Conservation (phyloP, 352 stramenopile species). For the Globisporangium middletonii region DNA sequence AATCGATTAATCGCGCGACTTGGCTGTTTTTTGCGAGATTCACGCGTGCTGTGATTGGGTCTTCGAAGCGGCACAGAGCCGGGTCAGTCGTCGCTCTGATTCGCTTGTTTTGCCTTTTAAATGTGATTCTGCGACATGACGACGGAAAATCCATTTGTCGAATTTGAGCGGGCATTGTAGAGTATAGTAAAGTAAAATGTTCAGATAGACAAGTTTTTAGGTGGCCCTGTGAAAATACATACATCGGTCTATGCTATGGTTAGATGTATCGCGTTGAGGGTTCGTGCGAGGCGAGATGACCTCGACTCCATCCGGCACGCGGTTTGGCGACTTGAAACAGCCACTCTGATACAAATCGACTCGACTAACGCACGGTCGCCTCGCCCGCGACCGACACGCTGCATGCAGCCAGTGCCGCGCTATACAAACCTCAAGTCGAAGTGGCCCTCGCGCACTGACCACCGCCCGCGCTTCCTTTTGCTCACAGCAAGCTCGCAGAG, state of each 20-base stretch:
- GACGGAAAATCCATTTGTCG: neutral
- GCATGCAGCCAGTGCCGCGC: neutral
- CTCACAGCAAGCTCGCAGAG: neutral
- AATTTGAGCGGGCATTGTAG: too few relatives aligned
- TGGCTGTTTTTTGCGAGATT: neutral
- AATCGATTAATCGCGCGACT: neutral
- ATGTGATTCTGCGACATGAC: neutral
- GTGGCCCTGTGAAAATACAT: neutral
- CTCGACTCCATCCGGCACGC: neutral
- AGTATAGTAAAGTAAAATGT: neutral
- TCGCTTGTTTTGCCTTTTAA: neutral
- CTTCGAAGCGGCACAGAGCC: neutral
- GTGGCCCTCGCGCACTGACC: neutral
- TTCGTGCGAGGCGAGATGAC: neutral
- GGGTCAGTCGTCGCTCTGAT: neutral
- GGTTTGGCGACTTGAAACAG: neutral
- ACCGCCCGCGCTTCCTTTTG: neutral
- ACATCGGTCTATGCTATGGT: too few relatives aligned
- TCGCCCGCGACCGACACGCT: neutral
- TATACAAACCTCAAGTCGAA: constrained; percentile 4
- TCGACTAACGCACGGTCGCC: constrained; percentile 4
- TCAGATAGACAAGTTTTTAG: neutral
- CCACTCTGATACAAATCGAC: neutral
- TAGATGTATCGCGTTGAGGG: too few relatives aligned
- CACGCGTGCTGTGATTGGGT: neutral